Evolutionary conservation across 768 basidiomycete species (phyloP), one percentile per base, ranked within the genome.

Genomic region (Calocybe gangraenosa): DNA sequence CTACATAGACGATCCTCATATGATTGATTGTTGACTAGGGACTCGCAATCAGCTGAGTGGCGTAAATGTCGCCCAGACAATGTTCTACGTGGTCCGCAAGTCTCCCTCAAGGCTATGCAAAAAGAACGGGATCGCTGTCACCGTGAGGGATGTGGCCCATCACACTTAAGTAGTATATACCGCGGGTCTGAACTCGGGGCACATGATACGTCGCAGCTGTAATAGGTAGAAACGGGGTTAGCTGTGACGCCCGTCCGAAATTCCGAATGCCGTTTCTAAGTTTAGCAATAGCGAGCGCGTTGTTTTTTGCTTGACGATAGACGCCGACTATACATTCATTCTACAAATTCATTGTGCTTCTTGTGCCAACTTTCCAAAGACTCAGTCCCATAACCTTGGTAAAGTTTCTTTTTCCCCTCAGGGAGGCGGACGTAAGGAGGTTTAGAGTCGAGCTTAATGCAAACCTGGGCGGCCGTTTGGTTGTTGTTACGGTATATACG

Each of bases 341-440:
- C 37, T 23, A 55, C 54, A 14, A 41, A 58, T 18, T 51, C 45
- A 2, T 50, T 41, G 35, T 81, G 62, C 47, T 71, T 69, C 65
- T 72, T 77, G 56, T 84, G 82, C 82, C 82, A 84, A 2, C 52
- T 58, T 57, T 83, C 81, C 36, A 84, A 52, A 2, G 79, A 75
- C 11, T 70, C 49, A 0, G 59, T 55, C 0, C 71, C 70, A 37
- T 74, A 82, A 7, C 56, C 52, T 8, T 72, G 47, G 51, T 78
- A 76, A 0, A 65, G 49, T n/a, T 70, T 57, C 55, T 78, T 81
- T 1, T 63, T 37, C 4, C 79, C 81, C 48, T 78, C 79, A 0
- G 82, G 82, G n/a, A 82, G 71, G 28, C 77, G 75, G 32, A 82
- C 81, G 35, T 80, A 82, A 1, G 57, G 45, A 8, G 52, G 48